Evolutionary conservation across 2,329 filamentous ascomycete species (phyloP).

Genomic region (Akanthomyces muscarius): DNA sequence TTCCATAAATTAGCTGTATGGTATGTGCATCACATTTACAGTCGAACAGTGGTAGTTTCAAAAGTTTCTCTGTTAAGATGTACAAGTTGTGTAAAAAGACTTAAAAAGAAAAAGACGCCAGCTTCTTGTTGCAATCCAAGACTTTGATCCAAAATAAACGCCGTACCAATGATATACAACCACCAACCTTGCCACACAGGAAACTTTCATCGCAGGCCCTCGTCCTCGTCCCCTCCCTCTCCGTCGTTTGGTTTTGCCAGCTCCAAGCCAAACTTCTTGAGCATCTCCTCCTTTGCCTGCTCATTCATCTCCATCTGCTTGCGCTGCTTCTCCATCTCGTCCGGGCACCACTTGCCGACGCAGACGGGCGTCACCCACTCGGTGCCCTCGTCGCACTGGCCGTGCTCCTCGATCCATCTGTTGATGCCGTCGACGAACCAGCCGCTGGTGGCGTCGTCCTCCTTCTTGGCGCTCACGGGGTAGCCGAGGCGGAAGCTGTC

Average conservation of each 20-base stretch:
- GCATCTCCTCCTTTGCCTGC: neutral
- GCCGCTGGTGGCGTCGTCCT: slow-evolving; percentile 38
- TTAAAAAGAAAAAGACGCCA: neutral
- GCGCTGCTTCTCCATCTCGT: neutral
- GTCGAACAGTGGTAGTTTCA: neutral
- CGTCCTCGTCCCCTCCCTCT: neutral
- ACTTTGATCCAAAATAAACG: slow-evolving; percentile 6
- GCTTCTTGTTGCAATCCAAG: neutral
- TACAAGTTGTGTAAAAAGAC: neutral
- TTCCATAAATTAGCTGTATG: too few species aligned
- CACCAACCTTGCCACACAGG: too few species aligned
- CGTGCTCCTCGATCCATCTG: slow-evolving; percentile 43
- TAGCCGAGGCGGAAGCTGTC: slow-evolving; percentile 42
- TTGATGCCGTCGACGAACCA: slow-evolving; percentile 46
- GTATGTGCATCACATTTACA: neutral
- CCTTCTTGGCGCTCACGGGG: slow-evolving; percentile 32
- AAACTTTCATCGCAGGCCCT: neutral
- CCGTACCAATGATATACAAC: slow-evolving; percentile 6
- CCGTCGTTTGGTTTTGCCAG: neutral
- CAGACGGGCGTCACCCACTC: slow-evolving; percentile 38
- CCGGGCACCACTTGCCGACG: slow-evolving; percentile 11
- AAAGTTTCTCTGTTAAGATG: neutral
- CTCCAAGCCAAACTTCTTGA: neutral
- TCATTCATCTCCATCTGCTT: neutral
- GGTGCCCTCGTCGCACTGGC: slow-evolving; percentile 35